phyloP scores from a whole-genome alignment of 768 basidiomycete genomes.

The Boletus pseudo-olivaceus region DNA sequence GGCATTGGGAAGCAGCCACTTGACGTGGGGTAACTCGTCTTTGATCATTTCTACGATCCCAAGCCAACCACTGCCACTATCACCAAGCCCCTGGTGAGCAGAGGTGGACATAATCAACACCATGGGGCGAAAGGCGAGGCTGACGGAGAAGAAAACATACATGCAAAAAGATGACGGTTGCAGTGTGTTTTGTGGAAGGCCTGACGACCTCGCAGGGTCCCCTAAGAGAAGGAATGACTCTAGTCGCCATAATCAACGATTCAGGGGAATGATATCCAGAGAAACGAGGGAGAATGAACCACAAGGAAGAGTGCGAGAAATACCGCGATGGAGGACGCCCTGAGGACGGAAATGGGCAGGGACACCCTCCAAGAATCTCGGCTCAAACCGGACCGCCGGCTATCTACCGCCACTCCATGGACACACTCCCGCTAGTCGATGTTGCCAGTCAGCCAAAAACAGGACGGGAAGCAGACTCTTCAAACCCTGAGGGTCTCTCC shows the following conservation, averaged over 20 bases:
- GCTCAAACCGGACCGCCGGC: slow-evolving; percentile 22
- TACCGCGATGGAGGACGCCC: slow-evolving; percentile 1
- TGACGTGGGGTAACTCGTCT: slow-evolving; percentile 62
- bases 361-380: slow-evolving; percentile 9
- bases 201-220: slow-evolving; percentile 46
- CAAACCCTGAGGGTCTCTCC: slow-evolving; percentile 44
- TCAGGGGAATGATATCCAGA: not conserved
- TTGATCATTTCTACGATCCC: slow-evolving; percentile 71
- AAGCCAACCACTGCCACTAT: slow-evolving; percentile 72
- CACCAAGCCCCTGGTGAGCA: slow-evolving; percentile 62
- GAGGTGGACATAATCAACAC: slow-evolving; percentile 1
- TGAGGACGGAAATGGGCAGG: not conserved
- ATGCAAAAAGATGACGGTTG: slow-evolving; percentile 88
- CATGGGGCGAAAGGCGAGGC: not conserved
- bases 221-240: slow-evolving; percentile 19
- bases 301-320: slow-evolving; percentile 5
- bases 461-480: slow-evolving; percentile 9
- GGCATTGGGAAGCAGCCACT: slow-evolving; percentile 66
- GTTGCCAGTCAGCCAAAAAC: slow-evolving; percentile 12
- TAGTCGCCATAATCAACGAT: slow-evolving; percentile 13
- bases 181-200: slow-evolving; percentile 64
- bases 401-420: slow-evolving; percentile 14
- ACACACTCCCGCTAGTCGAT: slow-evolving; percentile 10
- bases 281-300: not conserved
- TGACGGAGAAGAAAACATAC: slow-evolving; percentile 40